A percentile compares a stretch with the other conserved stretches of the same genome.
These are phyloP conservation scores for Triticum dicoccoides DNA, from an alignment of 176 grass and related monocot genomes.

Conservation along the genomic window DNA sequence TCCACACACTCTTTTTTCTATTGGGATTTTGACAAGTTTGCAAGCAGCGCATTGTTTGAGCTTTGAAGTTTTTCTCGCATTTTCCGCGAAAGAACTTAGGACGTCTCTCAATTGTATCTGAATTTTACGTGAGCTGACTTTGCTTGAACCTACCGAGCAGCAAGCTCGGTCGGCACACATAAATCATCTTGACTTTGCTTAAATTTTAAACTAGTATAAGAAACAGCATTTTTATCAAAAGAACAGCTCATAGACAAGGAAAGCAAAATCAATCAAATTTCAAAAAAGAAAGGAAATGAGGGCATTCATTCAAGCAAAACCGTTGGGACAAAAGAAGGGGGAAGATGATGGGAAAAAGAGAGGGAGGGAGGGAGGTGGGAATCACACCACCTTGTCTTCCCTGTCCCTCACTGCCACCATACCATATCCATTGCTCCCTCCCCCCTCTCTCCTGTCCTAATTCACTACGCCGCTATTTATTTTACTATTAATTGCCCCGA, in stretches of 20 bases:
- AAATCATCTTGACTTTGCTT: background rate
- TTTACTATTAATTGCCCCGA: slow-evolving; percentile 35
- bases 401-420: background rate
- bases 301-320: background rate
- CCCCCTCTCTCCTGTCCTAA: background rate
- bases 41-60: background rate
- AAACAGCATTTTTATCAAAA: background rate
- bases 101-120: background rate
- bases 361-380: background rate
- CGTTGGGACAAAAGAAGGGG: background rate
- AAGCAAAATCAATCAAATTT: background rate
- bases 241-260: background rate
- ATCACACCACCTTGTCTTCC: background rate
- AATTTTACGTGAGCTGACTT: background rate
- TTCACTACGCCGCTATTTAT: slow-evolving; percentile 18
- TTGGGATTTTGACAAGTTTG: background rate
- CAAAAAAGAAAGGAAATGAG: background rate
- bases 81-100: background rate
- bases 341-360: background rate
- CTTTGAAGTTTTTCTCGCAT: background rate
- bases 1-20: no score
- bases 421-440: background rate
- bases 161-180: background rate
- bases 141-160: background rate
- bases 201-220: no score